Conservation (phyloP, 2,329 filamentous ascomycete genomes). For the Aspergillus brasiliensis region DNA sequence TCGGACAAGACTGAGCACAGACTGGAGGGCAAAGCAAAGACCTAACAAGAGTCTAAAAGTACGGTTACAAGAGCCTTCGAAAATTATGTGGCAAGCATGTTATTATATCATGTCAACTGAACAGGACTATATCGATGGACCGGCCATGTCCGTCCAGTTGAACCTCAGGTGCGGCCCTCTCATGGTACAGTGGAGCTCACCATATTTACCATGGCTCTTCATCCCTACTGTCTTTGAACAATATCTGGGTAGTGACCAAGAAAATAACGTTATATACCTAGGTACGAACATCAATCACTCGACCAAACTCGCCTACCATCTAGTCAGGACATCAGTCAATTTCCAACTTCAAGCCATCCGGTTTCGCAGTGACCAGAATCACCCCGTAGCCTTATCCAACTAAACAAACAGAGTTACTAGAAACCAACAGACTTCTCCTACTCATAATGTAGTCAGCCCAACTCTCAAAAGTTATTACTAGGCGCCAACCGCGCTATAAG, state of each 20-base stretch:
- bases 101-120: too few relatives aligned
- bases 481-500: too few relatives aligned
- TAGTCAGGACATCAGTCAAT: slow-evolving; percentile 16
- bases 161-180: too few relatives aligned
- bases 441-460: too few relatives aligned
- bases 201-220: slow-evolving; percentile 23
- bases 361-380: slow-evolving; percentile 26
- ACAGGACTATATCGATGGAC: neutral
- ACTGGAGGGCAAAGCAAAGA: too few relatives aligned
- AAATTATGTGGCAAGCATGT: too few relatives aligned
- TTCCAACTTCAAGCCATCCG: slow-evolving; percentile 15
- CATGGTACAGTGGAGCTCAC: neutral
- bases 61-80: too few relatives aligned
- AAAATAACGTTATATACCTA: slow-evolving; percentile 14
- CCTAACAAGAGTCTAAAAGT: too few relatives aligned
- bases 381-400: slow-evolving; percentile 22
- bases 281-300: slow-evolving; percentile 20
- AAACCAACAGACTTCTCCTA: too few relatives aligned
- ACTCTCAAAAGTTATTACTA: too few relatives aligned
- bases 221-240: slow-evolving; percentile 23
- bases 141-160: neutral
- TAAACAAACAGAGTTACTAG: neutral
- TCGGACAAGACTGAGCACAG: too few relatives aligned
- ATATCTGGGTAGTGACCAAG: slow-evolving; percentile 14
- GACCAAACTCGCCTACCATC: slow-evolving; percentile 13